Base-by-base conservation (phyloP, 1,284 basidiomycete species). In the Fereydounia khargensis region DNA sequence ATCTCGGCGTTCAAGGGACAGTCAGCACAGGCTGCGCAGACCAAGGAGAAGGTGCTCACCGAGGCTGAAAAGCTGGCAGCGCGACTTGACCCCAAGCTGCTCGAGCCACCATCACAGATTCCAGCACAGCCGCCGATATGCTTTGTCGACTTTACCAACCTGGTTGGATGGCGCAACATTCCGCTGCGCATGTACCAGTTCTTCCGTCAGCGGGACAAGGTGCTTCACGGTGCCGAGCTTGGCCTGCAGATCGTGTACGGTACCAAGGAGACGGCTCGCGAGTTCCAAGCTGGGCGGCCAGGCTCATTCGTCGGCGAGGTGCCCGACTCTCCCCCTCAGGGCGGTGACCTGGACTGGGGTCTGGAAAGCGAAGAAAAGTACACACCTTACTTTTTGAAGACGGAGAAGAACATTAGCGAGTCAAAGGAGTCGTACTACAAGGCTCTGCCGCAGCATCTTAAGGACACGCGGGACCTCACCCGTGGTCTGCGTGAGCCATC, bases 111-210 rank as follows among this genome's bases (percentile, higher is more conserved):
- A 2, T 56, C 79, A 2, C 71, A 77, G 6, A 82, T 96, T 38
- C 88, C 90, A 2, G 80, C 83, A 0, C 85, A 87, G 40, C 87
- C 92, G 0, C 87, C 92, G 2, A 79, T 96, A 46, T 83, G 92
- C 39, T 82, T 96, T 45, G 85, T 96, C 24, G 84, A 88, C n/a
- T 96, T 89, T 78, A 81, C 83, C 42, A 87, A 94, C 70, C 82
- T 87, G 62, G 82, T 96, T 45, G 92, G 94, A 13, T 84, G 95
- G 77, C 81, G 81, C 30, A 88, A 90, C 70, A 86, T 96, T 52
- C 91, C 92, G 4, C 78, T 83, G 58, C 92, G 95, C 86, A 83
- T 96, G 44, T 86, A 84, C 81, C 86, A 86, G 65, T 94, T 90
- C 78, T 97, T 96, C 81, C 91, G 91, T 70, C 85, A 88, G 73